Percentiles rank a stretch among this genome's conserved stretches.
These are phyloP conservation scores for Talaromyces borbonicus DNA, from an alignment of 495 filamentous ascomycete species.

Conservation along the genomic window DNA sequence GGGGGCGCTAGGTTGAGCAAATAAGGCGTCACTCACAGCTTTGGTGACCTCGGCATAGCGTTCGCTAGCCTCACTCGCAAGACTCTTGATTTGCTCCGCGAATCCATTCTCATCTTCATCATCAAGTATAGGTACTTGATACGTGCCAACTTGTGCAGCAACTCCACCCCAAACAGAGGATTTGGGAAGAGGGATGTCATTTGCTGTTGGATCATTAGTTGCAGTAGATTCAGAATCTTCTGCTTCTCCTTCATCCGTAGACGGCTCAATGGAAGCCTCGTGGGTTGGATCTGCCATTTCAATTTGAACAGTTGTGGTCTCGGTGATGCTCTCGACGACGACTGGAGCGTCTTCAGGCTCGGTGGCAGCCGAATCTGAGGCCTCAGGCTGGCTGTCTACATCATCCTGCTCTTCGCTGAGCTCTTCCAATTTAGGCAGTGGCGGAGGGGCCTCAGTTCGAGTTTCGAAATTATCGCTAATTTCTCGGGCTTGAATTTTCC, in stretches of 20 bases:
- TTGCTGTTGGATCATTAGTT: neutral
- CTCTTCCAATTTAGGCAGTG: conserved; percentile 31
- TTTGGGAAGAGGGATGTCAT: conserved; percentile 14
- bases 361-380: conserved; percentile 9
- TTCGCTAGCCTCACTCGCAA: conserved; percentile 41
- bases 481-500: conserved; percentile 76
- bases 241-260: neutral
- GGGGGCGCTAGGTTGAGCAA: conserved; percentile 30
- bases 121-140: conserved; percentile 41
- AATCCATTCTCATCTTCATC: conserved; percentile 39
- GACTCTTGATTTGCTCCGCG: conserved; percentile 39
- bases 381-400: conserved; percentile 20
- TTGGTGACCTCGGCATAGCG: conserved; percentile 40
- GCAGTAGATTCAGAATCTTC: conserved; percentile 3
- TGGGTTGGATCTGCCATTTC: conserved; percentile 13
- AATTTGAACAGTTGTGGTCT: conserved; percentile 13
- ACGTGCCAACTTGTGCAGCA: conserved; percentile 43
- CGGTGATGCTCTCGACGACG: conserved; percentile 11
- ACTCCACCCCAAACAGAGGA: conserved; percentile 43
- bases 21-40: conserved; percentile 44
- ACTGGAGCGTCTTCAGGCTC: neutral
- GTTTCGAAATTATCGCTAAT: conserved; percentile 64
- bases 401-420: conserved; percentile 25
- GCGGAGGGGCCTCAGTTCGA: conserved; percentile 38
- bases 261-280: conserved; percentile 8